phyloP scores from a whole-genome alignment of 805 yeast species.

The Torulaspora quercuum region DNA sequence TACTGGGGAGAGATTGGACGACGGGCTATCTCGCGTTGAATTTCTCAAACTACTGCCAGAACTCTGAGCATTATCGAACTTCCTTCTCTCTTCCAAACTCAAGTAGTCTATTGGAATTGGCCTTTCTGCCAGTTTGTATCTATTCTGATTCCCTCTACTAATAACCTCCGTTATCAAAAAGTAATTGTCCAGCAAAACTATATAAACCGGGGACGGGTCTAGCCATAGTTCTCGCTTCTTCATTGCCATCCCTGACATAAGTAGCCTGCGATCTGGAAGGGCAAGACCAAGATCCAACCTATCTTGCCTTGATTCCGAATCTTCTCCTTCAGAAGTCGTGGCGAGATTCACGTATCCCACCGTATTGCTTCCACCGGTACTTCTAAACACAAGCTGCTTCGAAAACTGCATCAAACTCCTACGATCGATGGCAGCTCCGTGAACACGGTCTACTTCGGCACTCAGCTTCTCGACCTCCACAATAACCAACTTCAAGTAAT shows the following conservation, averaged over 20 bases:
- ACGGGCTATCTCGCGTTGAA: constrained; percentile 9
- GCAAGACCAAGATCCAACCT: constrained; percentile 45
- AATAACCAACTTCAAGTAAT: constrained; percentile 50
- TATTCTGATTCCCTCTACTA: constrained; percentile 38
- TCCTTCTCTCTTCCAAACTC: constrained; percentile 46
- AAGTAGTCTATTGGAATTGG: constrained; percentile 62
- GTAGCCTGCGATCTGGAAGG: constrained; percentile 53
- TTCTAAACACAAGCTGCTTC: constrained; percentile 30
- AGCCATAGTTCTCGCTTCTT: constrained; percentile 64
- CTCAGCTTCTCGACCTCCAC: constrained; percentile 54
- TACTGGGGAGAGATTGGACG: constrained; percentile 18
- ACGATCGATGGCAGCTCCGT: constrained; percentile 57
- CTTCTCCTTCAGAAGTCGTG: constrained; percentile 6
- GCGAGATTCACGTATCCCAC: constrained; percentile 29
- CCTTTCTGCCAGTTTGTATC: constrained; percentile 47
- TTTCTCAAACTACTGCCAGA: constrained; percentile 12
- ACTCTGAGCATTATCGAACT: constrained; percentile 12
- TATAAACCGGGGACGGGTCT: constrained; percentile 48
- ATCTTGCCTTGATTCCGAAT: constrained; percentile 18
- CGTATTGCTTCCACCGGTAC: constrained; percentile 24
- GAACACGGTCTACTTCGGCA: constrained; percentile 55
- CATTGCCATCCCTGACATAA: constrained; percentile 54
- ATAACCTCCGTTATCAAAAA: constrained; percentile 60
- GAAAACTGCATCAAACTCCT: constrained; percentile 53
- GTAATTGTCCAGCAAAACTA: constrained; percentile 68